Base-by-base conservation (phyloP, 495 filamentous ascomycete genomes). In the Evansstolkia leycettana region DNA sequence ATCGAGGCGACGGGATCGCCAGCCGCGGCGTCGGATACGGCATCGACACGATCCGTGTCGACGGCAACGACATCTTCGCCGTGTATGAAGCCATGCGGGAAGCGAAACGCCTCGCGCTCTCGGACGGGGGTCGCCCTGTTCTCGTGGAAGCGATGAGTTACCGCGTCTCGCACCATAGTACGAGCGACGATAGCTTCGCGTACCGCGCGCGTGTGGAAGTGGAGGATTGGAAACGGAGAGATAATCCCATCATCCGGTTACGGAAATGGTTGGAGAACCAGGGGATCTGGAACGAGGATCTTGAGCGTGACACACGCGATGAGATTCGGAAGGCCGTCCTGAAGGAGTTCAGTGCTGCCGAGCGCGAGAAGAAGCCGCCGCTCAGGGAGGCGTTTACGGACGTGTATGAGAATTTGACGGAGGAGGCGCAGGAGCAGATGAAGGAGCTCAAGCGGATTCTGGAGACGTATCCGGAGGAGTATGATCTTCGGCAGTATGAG, bases 121-220 rank as follows among this genome's bases (percentile, higher is more conserved):
- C 10, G 12, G 76, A 82, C 34, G 85, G 83, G 24, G 83, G 85
- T 2, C 73, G 72, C 40, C 85, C 82, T 0, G 76, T 99, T 0
- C 60, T 99, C 2, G 80, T 99, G 33, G 90, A 99, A 61, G 86
- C 85, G 13, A 95, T 99, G 90, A 87, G 82, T 17, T 99, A 99
- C 55, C 87, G 90, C 11, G 88, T 99, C 30, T 84, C 78, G 23
- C 90, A 99, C 54, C 90, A 99, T 60, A 94, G 87, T 57, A 99
- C 90, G 0, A 85, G 78, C n/a, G 90, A 99, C 46, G 90, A 99
- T 51, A 88, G 81, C 24, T 96, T 94, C 50, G 89, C 89, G 1
- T 99, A 99, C 57, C 85, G 90, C 12, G 87, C 89, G 0, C 72
- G 76, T 17, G 81, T 94, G 0, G 90, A 99, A 48, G 90, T 99